A percentile compares a stretch with the other conserved stretches of the same genome.
phyloP scores from a whole-genome alignment of 2,329 filamentous ascomycete species.

The Coniella vitis region DNA sequence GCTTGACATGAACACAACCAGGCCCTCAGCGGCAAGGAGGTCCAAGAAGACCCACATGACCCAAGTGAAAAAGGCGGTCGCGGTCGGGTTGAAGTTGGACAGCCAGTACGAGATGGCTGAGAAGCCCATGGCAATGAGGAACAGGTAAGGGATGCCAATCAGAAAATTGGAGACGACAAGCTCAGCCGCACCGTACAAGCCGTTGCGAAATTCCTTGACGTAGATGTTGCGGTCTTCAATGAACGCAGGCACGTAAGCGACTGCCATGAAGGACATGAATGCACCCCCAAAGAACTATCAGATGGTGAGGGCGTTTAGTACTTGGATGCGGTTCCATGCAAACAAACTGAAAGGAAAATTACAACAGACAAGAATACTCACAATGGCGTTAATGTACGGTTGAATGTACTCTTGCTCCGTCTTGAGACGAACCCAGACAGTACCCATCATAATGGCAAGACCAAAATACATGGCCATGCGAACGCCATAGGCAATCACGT shows the following conservation, averaged over 20 bases:
- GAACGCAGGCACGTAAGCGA: conserved; percentile 79
- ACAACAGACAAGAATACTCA: conserved; percentile 23
- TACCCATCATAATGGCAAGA: conserved; percentile 81
- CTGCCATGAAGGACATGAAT: conserved; percentile 75
- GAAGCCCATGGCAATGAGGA: conserved; percentile 70
- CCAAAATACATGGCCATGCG: conserved; percentile 75
- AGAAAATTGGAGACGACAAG: conserved; percentile 76
- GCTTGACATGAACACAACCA: conserved; percentile 69
- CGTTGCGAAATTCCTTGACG: conserved; percentile 73
- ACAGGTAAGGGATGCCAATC: conserved; percentile 74
- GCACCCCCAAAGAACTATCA: conserved; percentile 64
- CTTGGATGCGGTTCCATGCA: background rate
- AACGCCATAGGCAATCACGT: conserved; percentile 78
- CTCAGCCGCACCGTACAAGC: conserved; percentile 66
- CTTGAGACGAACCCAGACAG: conserved; percentile 71
- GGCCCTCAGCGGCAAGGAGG: conserved; percentile 71
- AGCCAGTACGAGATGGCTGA: conserved; percentile 75
- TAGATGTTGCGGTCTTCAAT: conserved; percentile 71
- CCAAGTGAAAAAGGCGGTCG: conserved; percentile 65
- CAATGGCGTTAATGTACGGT: conserved; percentile 74
- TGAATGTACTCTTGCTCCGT: conserved; percentile 67
- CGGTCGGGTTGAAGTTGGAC: conserved; percentile 62
- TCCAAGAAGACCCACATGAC: conserved; percentile 83
- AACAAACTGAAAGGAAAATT: background rate
- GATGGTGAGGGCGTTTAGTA: background rate